Evolutionary conservation across 352 stramenopile genomes (phyloP), one percentile per base, ranked within the genome.

Genomic region (Phytophthora aleatoria): DNA sequence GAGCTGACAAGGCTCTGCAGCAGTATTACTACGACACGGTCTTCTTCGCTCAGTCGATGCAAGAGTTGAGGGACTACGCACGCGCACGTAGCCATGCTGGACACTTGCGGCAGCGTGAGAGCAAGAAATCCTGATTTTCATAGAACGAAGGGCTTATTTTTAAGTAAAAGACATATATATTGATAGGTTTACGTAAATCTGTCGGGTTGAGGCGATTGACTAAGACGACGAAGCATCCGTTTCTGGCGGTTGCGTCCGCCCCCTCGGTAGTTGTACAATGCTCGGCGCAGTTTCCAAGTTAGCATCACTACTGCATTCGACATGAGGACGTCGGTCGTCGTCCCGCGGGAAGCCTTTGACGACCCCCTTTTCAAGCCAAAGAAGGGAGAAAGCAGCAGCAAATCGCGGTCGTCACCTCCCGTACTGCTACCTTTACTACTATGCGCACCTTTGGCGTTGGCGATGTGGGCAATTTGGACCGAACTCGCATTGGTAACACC

Each of bases 11-110:
- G 11, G 77, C 77, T 1, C 60, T 67, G 30, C 74, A 87, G 63
- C 78, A 83, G 57, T 88, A 86, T 61, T 76, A 84, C 53, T 78
- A 71, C 50, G 73, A 91, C 57, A 82, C 71, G 9, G 68, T 83
- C 45, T 87, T 87, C 52, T 90, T 91, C 41, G 67, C 69, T 9
- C 54, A 71, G 5, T 71, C 71, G n/a, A 89, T 89, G 78, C 56
- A 74, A 24, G 55, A 80, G 52, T 54, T 90, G 36, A 68, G 64
- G 9, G 59, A 64, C 27, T 70, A 57, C 24, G 67, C 73, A 0
- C 75, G 73, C 5, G 67, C 56, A 5, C 68, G 58, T 10, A 62
- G 53, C 31, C 57, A 64, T 30, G 16, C 30, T 4, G 58, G 57
- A 31, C 64, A 39, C 1, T 57, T 75, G 15, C 50, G 67, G 24